Conservation (phyloP, 78 protist genomes). For the Dictyostelium purpureum region DNA sequence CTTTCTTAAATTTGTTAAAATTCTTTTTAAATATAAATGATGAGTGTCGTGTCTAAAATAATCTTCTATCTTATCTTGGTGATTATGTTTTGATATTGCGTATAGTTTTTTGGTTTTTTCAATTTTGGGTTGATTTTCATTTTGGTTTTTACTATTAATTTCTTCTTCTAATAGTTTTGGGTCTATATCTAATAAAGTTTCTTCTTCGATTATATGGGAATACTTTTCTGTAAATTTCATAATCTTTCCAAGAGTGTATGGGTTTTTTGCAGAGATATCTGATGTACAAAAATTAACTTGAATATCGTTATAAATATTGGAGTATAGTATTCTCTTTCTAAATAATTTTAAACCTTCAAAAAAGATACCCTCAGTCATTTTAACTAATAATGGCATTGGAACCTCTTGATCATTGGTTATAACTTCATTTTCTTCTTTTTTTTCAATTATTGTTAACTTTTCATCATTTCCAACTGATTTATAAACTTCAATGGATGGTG, state of each 20-base stretch:
- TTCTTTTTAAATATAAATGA: not conserved
- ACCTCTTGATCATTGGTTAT: constrained; percentile 14
- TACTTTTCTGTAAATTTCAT: constrained; percentile 4
- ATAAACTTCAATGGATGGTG: not conserved
- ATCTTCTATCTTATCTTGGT: not conserved
- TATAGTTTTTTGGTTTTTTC: no score
- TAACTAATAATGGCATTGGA: constrained; percentile 1
- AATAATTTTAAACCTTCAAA: constrained; percentile 8
- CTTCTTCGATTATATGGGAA: constrained; percentile 14
- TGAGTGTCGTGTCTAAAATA: constrained; percentile 30
- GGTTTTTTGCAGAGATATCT: constrained; percentile 43
- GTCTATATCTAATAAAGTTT: not conserved
- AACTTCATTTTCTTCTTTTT: not conserved
- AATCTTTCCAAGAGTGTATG: constrained; percentile 15
- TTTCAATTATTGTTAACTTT: not conserved
- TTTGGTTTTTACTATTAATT: not conserved
- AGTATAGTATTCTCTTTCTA: constrained; percentile 28
- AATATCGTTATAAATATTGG: constrained; percentile 46
- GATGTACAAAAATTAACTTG: constrained; percentile 65
- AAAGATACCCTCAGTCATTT: not conserved
- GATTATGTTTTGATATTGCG: not conserved
- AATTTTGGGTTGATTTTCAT: not conserved
- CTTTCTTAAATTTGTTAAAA: constrained; percentile 6
- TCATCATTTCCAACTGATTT: not conserved
- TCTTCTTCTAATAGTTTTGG: not conserved